Base-by-base conservation (phyloP, 805 yeast species). In the Starmerella kuoi region DNA sequence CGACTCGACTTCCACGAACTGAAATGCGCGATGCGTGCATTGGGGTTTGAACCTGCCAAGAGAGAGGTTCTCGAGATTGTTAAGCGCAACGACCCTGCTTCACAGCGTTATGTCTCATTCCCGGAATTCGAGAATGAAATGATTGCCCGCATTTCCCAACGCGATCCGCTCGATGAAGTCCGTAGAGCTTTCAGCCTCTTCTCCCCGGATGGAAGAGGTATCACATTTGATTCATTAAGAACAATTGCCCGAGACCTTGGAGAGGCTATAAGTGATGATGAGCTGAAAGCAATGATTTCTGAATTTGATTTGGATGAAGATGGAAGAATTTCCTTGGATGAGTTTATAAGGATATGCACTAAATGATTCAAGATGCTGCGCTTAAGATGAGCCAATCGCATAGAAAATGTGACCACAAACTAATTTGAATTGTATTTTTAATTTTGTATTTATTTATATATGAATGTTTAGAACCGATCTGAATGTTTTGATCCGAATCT, bases 261-360 rank as follows among this genome's bases (percentile, higher is more conserved):
- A 2, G 98, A 91, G 60, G 82, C 79, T 53, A 65, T 91, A 44
- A 77, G 84, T 5, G 99, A 91, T 52, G 95, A 85, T 45, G 98
- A 91, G 57, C 67, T 91, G 39, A 72, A 82, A 51, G 96, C 96
- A 4, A 91, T 91, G 98, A 91, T 91, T 50, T 95, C 87, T 48
- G 97, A 88, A 61, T 91, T 91, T 58, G 99, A 91, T 63, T 64
- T 87, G 39, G 96, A 91, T 59, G 94, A 84, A 42, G 97, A 91
- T 60, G 97, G 97, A 38, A 95, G 83, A 51, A 87, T 71, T 63
- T 61, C 38, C 8, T 39, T 51, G 14, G 54, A 53, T 23, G 58
- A 53, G 71, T 70, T 65, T 56, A 33, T 21, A 19, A 31, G 43
- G 5, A 42, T 48, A 11, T 50, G 52, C 31, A 27, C 44, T 26